Percentiles rank a stretch among this genome's conserved stretches.
Conservation (phyloP, 1,284 basidiomycete genomes). For the Malassezia caprae region DNA sequence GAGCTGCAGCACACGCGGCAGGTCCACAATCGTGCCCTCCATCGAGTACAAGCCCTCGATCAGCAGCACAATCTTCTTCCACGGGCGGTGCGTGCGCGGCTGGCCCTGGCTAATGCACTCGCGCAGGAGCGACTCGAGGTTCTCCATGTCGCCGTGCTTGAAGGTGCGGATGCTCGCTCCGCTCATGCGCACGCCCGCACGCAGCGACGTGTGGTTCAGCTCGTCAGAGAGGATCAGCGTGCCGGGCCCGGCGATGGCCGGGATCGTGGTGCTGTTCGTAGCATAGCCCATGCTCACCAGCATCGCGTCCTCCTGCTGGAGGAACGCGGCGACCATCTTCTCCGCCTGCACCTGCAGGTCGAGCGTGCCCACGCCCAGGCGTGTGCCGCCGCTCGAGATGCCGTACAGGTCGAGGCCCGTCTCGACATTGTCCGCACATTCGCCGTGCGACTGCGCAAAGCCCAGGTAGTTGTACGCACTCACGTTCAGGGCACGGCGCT, state of each 20-base stretch:
- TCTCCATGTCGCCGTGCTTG: conserved; percentile 91
- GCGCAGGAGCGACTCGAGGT: conserved; percentile 68
- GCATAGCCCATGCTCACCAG: conserved; percentile 96
- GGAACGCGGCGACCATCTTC: conserved; percentile 75
- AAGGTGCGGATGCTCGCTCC: conserved; percentile 83
- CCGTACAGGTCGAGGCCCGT: conserved; percentile 52
- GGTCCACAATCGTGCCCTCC: conserved; percentile 84
- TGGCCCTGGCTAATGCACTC: conserved; percentile 95
- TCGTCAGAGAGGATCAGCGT: conserved; percentile 95
- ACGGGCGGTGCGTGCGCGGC: conserved; percentile 89
- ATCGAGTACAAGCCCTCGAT: conserved; percentile 96
- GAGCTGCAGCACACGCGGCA: conserved; percentile 73
- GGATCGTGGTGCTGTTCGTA: conserved; percentile 91
- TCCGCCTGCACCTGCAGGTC: conserved; percentile 77
- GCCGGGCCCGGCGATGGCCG: conserved; percentile 79
- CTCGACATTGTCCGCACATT: conserved; percentile 85
- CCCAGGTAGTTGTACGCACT: conserved; percentile 99
- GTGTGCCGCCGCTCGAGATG: conserved; percentile 64
- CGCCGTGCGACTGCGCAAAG: conserved; percentile 85
- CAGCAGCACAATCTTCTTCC: conserved; percentile 94
- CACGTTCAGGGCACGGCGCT: conserved; percentile 78
- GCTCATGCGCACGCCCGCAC: conserved; percentile 79
- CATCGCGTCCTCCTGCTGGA: conserved; percentile 78
- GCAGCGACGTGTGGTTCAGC: conserved; percentile 89
- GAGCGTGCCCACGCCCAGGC: conserved; percentile 70